phyloP scores from a whole-genome alignment of 495 filamentous ascomycete genomes.

The Chaetomidium leptoderma region DNA sequence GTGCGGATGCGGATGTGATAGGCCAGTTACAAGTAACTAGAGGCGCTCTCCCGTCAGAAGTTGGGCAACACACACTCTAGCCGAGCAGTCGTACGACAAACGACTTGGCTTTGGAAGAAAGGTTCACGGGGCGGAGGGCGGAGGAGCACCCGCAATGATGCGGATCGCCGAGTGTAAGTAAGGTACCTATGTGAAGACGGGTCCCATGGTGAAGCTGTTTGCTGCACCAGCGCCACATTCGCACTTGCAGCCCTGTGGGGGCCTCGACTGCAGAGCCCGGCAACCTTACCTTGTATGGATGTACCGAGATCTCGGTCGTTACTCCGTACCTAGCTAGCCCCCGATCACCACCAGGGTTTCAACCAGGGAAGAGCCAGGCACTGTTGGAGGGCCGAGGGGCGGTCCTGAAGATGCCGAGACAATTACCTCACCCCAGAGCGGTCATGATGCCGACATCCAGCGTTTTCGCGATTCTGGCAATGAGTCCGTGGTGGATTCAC shows the following conservation, averaged over 20 bases:
- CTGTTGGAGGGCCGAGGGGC: not conserved
- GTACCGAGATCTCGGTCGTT: too few relatives aligned
- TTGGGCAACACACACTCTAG: not conserved
- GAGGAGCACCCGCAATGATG: not conserved
- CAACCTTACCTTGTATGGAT: too few relatives aligned
- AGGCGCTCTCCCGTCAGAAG: too few relatives aligned
- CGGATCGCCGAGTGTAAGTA: not conserved
- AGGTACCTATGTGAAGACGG: not conserved
- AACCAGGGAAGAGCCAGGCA: not conserved
- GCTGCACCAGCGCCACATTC: not conserved
- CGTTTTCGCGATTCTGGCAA: not conserved
- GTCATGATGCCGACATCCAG: not conserved
- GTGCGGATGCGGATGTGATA: not conserved
- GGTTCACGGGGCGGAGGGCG: not conserved
- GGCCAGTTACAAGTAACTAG: too few relatives aligned
- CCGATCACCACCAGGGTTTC: conserved; percentile 2
- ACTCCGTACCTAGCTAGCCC: not conserved
- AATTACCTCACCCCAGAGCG: not conserved
- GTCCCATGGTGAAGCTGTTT: not conserved
- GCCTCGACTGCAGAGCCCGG: too few relatives aligned
- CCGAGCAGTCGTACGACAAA: not conserved
- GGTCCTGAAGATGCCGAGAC: not conserved
- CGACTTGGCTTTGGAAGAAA: not conserved
- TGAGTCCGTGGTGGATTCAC: not conserved
- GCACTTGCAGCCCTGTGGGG: not conserved